These are phyloP conservation scores for Myriosclerotinia curreyana DNA, from an alignment of 2,329 filamentous ascomycete species.

Conservation along the genomic window DNA sequence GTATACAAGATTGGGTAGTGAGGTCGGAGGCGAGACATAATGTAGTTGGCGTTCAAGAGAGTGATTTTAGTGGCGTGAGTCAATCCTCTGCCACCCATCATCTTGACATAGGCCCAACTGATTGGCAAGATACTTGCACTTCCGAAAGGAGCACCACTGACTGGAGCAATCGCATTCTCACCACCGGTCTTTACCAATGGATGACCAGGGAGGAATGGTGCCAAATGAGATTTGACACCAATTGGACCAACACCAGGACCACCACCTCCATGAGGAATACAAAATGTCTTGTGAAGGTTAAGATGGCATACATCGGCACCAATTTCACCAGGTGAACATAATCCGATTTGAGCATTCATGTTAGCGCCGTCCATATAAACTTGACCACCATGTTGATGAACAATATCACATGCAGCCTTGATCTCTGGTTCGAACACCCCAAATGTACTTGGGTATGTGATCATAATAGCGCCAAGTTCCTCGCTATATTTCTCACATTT, in stretches of 20 bases:
- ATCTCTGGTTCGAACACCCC: slow-evolving; percentile 91
- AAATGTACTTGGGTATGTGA: slow-evolving; percentile 93
- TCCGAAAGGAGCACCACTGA: slow-evolving; percentile 81
- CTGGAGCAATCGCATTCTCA: slow-evolving; percentile 60
- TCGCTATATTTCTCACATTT: slow-evolving; percentile 88
- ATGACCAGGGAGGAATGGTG: slow-evolving; percentile 69
- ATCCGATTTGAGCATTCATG: slow-evolving; percentile 96
- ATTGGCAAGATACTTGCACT: slow-evolving; percentile 92
- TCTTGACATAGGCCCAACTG: slow-evolving; percentile 90
- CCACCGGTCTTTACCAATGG: slow-evolving; percentile 57
- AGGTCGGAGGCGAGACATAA: slow-evolving; percentile 78
- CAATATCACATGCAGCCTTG: slow-evolving; percentile 78
- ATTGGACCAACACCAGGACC: slow-evolving; percentile 93
- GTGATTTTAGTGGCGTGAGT: slow-evolving; percentile 89
- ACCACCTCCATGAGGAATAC: slow-evolving; percentile 92
- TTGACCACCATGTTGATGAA: slow-evolving; percentile 84
- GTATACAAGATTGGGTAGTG: slow-evolving; percentile 94
- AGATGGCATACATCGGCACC: slow-evolving; percentile 96
- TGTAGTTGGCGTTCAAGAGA: slow-evolving; percentile 96
- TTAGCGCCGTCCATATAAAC: slow-evolving; percentile 99
- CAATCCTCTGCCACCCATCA: slow-evolving; percentile 83
- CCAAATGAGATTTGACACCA: slow-evolving; percentile 79
- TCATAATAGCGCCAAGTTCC: slow-evolving; percentile 88
- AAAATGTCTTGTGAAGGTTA: slow-evolving; percentile 98
- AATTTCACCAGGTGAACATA: slow-evolving; percentile 92